Percentiles rank a stretch among this genome's conserved stretches.
Conservation (phyloP, 805 yeast genomes). For the Tetrapisispora namnaoensis region DNA sequence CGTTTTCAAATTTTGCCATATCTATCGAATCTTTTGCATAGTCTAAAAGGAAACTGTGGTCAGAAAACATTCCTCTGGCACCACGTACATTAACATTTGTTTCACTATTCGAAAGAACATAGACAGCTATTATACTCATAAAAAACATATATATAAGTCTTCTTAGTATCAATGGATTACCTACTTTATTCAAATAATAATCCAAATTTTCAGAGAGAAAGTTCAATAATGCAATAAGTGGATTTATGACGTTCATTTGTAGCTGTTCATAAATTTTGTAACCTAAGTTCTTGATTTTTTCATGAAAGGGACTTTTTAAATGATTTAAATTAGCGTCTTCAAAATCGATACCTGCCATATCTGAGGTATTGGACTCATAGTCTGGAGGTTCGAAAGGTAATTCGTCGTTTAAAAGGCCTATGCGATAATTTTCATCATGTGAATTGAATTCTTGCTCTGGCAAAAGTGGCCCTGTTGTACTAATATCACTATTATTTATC, state of each 20-base stretch:
- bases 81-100: conserved; percentile 31
- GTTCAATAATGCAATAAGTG: conserved; percentile 23
- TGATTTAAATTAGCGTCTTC: background rate
- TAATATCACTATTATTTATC: background rate
- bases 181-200: conserved; percentile 46
- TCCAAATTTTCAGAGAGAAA: conserved; percentile 38
- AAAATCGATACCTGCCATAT: background rate
- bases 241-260: conserved; percentile 23
- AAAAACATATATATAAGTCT: conserved; percentile 58
- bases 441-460: background rate
- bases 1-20: conserved; percentile 47
- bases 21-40: conserved; percentile 42
- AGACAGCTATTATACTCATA: conserved; percentile 44
- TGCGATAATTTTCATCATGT: background rate
- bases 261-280: background rate
- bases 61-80: conserved; percentile 49
- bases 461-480: background rate
- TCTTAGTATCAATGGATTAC: conserved; percentile 74
- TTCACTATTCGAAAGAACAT: conserved; percentile 44
- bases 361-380: background rate
- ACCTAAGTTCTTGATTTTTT: background rate
- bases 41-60: conserved; percentile 39
- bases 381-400: conserved; percentile 2
- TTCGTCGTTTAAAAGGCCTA: background rate
- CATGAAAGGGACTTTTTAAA: background rate